phyloP scores from a whole-genome alignment of 2,329 filamentous ascomycete genomes.

The Aspergillus tamarii region DNA sequence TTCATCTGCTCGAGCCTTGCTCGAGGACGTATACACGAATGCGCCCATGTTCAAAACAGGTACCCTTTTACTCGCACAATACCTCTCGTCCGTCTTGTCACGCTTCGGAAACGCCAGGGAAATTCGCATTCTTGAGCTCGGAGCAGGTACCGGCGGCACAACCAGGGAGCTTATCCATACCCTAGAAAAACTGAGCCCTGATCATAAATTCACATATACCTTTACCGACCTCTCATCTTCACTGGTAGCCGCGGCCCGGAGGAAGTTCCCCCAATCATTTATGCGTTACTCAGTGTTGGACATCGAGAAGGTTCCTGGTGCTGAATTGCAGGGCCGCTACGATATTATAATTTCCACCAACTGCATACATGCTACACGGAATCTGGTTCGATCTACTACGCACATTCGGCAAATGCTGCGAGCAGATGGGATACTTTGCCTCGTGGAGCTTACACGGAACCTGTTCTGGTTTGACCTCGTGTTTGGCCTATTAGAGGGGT shows the following conservation, averaged over 20 bases:
- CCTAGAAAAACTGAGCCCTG: constrained; percentile 14
- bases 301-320: constrained; percentile 17
- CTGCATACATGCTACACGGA: constrained; percentile 35
- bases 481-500: constrained; percentile 40
- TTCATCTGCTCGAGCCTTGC: constrained; percentile 26
- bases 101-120: background rate
- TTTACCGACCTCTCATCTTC: constrained; percentile 39
- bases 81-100: background rate
- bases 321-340: constrained; percentile 11
- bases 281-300: constrained; percentile 16
- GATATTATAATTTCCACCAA: constrained; percentile 34
- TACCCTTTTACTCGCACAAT: constrained; percentile 10
- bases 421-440: constrained; percentile 28
- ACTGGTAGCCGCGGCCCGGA: constrained; percentile 30
- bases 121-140: constrained; percentile 40
- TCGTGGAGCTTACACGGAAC: constrained; percentile 34
- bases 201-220: constrained; percentile 34
- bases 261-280: constrained; percentile 24
- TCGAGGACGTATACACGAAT: constrained; percentile 44
- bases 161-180: constrained; percentile 29
- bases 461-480: constrained; percentile 38
- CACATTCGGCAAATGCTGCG: constrained; percentile 29
- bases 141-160: constrained; percentile 42
- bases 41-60: constrained; percentile 30
- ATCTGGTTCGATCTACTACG: constrained; percentile 10